These are phyloP conservation scores for Solanum hybrid DNA, from an alignment of 305 asterid genomes.

Conservation along the genomic window DNA sequence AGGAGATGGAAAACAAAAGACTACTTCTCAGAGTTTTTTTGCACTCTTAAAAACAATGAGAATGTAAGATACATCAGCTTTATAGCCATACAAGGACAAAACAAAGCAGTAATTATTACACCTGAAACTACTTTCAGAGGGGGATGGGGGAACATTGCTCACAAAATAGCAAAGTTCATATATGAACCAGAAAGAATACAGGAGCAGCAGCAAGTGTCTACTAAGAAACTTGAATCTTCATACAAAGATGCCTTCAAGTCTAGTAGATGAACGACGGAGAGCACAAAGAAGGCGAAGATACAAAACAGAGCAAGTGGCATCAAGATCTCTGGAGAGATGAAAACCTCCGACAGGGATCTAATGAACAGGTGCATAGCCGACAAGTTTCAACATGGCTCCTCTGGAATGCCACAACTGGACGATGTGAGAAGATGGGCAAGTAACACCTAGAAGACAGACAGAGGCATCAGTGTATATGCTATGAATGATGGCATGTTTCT, in stretches of 20 bases:
- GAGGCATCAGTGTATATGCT: background rate
- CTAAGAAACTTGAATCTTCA: background rate
- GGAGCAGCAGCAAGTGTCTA: background rate
- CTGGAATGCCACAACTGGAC: background rate
- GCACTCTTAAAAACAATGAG: background rate
- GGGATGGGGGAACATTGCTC: background rate
- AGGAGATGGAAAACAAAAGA: background rate
- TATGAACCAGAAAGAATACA: background rate
- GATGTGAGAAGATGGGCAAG: background rate
- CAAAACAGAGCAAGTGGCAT: background rate
- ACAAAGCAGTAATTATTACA: background rate
- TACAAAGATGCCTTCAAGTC: background rate
- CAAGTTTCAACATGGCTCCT: background rate
- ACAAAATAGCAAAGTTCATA: background rate
- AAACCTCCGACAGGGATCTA: background rate
- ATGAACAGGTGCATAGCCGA: background rate
- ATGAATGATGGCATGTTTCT: background rate
- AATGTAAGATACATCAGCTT: background rate
- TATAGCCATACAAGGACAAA: background rate
- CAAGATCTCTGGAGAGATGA: background rate
- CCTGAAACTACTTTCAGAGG: background rate
- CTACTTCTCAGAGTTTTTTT: background rate
- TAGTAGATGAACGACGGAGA: background rate
- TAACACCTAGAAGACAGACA: background rate
- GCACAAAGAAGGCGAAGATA: background rate